Base-by-base conservation (phyloP, 2,329 filamentous ascomycete genomes). In the Lasiodiplodia hormozganensis region DNA sequence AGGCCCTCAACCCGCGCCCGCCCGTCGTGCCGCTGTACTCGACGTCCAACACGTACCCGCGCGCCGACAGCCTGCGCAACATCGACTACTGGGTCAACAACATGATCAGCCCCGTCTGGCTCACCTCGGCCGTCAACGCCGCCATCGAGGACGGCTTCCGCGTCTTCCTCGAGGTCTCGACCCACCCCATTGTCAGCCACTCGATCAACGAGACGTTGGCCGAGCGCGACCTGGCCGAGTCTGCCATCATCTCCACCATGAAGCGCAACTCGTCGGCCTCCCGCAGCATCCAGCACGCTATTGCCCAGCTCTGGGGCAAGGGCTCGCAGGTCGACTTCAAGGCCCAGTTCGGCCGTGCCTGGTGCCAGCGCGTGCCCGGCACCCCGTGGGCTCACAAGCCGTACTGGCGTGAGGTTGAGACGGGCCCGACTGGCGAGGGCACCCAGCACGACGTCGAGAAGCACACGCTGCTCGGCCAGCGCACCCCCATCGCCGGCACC, bases 121-220 rank as follows among this genome's bases (percentile, higher is more conserved):
- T 84, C 7, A 78, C 74, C 0, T 70, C 73, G 11, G 79, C 82
- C 1, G 73, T 83, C 5, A 69, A 73, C 16, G 75, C 76, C 14
- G 79, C 79, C 0, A 73, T 75, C 0, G 74, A 79, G 1, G 82
- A 83, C 66, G 80, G 79, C 2, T 77, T 75, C 62, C 71, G 77
- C 4, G 21, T 80, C 1, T 83, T 83, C 70, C 51, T 83, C 2
- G 82, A 84, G 69, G 76, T 83, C 0, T 82, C 82, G 0, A 74
- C 71, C 5, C 82, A 84, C 62, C 80, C 81, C 0, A 77, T 84
- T 49, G 73, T 84, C 6, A 72, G 76, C 3, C 79, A 84, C 60
- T 83, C 81, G 0, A 75, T 84, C 36, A 76, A 74, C 4, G 81
- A 84, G 58, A 83, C 78, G 0, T 40, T 83, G 1, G 69, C 77